Base-by-base conservation (phyloP, 768 basidiomycete genomes). In the Termitomyces sp. region DNA sequence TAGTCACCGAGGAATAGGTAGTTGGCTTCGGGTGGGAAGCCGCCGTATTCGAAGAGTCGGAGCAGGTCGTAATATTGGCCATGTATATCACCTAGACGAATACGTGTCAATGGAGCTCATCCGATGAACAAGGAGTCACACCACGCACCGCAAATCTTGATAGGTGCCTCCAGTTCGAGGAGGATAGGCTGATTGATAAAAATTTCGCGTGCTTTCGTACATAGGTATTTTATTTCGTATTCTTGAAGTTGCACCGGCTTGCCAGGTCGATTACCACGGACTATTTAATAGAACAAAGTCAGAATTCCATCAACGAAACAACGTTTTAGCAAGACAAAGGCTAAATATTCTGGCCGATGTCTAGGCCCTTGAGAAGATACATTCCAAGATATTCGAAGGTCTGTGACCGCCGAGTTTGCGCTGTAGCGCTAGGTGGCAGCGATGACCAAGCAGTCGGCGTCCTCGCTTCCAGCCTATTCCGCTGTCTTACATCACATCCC, bases 1-100 rank as follows among this genome's bases (percentile, higher is more conserved):
- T 99, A 99, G 78, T 99, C 96, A 62, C 96, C 96, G 53, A 99
- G 87, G 85, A 99, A 99, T 65, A 99, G 90, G 78, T 99, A 99
- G 79, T 99, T 99, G 59, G 96, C 95, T 86, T 99, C 96, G 78
- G 96, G 96, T 34, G 96, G 96, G 77, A 99, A 99, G 56, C 97
- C 96, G 60, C 96, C 96, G 69, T 98, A 98, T 74, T 99, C 96
- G 74, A 99, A 99, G 61, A 99, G 82, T 67, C 96, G 89, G 66
- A 99, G 82, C 45, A 99, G 84, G 79, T 99, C 96, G 75, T 98
- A 98, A 78, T 99, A 99, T 79, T 99, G 97, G 62, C 97, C 96
- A 67, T 98, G 97, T 67, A 98, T 98, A 74, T 98, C 96, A 72
- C 95, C 95, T 97, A 71, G 59, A 60, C 45, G 53, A 48, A 53